Conservation (phyloP, 108 stramenopile genomes). For the Chaetoceros tenuissimus region DNA sequence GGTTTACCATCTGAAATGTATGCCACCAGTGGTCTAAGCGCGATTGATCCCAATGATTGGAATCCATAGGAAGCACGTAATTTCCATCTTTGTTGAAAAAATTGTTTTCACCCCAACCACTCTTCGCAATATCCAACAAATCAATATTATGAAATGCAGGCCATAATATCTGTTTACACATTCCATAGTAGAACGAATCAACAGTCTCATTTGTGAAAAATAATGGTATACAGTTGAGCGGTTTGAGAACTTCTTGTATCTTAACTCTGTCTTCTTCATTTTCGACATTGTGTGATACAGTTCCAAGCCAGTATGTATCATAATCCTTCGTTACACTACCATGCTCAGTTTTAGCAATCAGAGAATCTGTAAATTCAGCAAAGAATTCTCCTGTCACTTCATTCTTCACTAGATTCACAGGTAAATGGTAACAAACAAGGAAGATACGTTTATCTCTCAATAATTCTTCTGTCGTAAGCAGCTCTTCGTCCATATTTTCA, state of each 20-base stretch:
- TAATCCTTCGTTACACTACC: slow-evolving; percentile 55
- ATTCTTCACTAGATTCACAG: slow-evolving; percentile 74
- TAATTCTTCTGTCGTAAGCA: neutral
- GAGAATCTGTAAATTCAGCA: slow-evolving; percentile 89
- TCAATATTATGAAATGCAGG: slow-evolving; percentile 98
- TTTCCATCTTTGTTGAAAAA: slow-evolving; percentile 1
- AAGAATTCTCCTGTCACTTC: slow-evolving; percentile 46
- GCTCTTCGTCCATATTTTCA: neutral
- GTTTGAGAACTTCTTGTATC: slow-evolving; percentile 54
- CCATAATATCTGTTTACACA: slow-evolving; percentile 97
- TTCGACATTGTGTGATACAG: slow-evolving; percentile 58
- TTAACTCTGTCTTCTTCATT: slow-evolving; percentile 67
- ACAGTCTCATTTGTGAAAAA: slow-evolving; percentile 60
- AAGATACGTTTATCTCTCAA: slow-evolving; percentile 41
- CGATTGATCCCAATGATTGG: slow-evolving; percentile 81
- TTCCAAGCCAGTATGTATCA: slow-evolving; percentile 89
- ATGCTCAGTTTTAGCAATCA: slow-evolving; percentile 87
- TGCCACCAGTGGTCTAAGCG: slow-evolving; percentile 81
- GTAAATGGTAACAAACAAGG: slow-evolving; percentile 96
- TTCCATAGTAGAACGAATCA: slow-evolving; percentile 85
- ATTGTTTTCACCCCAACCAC: slow-evolving; percentile 40
- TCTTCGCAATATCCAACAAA: slow-evolving; percentile 68
- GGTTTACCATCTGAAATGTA: slow-evolving; percentile 82
- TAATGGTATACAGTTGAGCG: slow-evolving; percentile 93
- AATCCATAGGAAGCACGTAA: slow-evolving; percentile 3